phyloP scores from a whole-genome alignment of 2,329 filamentous ascomycete species.

The Coniochaeta prunicola region DNA sequence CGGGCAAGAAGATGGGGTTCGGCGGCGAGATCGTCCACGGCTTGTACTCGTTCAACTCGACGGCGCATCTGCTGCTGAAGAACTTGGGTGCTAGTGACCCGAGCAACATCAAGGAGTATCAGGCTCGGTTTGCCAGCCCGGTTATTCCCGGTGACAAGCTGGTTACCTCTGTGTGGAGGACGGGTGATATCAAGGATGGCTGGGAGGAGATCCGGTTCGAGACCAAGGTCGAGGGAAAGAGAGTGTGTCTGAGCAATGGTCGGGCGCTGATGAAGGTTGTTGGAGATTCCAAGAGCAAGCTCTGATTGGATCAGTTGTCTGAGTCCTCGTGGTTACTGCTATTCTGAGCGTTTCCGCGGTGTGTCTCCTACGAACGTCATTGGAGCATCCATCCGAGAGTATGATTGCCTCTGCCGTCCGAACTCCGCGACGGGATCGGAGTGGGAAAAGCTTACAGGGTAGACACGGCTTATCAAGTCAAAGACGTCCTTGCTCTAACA shows the following conservation, averaged over 20 bases:
- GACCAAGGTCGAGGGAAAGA: conserved; percentile 70
- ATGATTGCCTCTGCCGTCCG: too few relatives aligned
- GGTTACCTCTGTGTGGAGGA: conserved; percentile 74
- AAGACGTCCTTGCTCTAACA: background rate
- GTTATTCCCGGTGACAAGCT: conserved; percentile 80
- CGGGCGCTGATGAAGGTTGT: conserved; percentile 67
- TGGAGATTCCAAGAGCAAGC: conserved; percentile 50
- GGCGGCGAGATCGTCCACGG: conserved; percentile 86
- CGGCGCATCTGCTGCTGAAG: conserved; percentile 66
- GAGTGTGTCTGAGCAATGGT: conserved; percentile 83
- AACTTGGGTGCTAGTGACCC: conserved; percentile 70
- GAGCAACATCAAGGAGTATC: conserved; percentile 78
- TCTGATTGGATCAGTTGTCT: conserved; percentile 33
- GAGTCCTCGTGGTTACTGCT: too few relatives aligned
- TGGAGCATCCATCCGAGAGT: background rate
- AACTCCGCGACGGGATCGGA: background rate
- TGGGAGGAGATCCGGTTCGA: conserved; percentile 82
- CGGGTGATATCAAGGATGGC: conserved; percentile 56
- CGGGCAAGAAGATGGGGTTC: conserved; percentile 84
- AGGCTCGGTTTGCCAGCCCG: conserved; percentile 79
- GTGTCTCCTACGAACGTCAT: too few relatives aligned
- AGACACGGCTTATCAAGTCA: background rate
- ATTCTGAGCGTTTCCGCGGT: too few relatives aligned
- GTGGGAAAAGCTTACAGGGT: background rate
- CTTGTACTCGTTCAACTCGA: conserved; percentile 78